Conservation (phyloP, 2,329 filamentous ascomycete genomes). For the Talaromyces sp. region DNA sequence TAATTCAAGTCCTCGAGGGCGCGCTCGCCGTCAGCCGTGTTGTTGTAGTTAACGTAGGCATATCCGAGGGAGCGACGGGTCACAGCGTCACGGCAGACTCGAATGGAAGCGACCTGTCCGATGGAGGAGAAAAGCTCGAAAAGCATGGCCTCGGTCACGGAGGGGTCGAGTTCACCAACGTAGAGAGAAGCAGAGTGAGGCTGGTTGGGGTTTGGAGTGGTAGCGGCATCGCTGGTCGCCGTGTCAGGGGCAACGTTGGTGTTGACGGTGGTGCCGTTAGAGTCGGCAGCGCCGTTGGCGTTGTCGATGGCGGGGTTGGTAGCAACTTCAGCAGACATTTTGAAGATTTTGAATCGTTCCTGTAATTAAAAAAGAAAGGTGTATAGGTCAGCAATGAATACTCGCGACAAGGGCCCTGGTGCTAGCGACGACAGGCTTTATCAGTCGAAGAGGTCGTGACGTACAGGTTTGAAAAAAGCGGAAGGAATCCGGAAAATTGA, state of each 20-base stretch:
- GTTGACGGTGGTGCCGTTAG: slow-evolving; percentile 65
- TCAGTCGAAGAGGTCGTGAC: neutral
- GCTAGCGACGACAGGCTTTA: neutral
- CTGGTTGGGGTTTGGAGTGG: slow-evolving; percentile 67
- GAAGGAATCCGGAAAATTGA: slow-evolving; percentile 11
- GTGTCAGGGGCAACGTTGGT: slow-evolving; percentile 57
- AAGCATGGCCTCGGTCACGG: slow-evolving; percentile 99
- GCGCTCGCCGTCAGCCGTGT: slow-evolving; percentile 92
- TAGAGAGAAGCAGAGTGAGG: slow-evolving; percentile 97
- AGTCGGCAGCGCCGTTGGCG: slow-evolving; percentile 28
- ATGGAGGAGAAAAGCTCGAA: slow-evolving; percentile 99
- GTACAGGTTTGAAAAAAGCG: slow-evolving; percentile 14
- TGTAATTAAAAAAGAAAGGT: slow-evolving; percentile 28
- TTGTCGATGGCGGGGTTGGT: slow-evolving; percentile 69
- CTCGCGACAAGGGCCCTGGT: neutral
- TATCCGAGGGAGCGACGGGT: slow-evolving; percentile 98
- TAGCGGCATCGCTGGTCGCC: slow-evolving; percentile 54
- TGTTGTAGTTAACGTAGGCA: slow-evolving; percentile 99
- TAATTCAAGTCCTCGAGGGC: slow-evolving; percentile 99
- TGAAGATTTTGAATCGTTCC: slow-evolving; percentile 62
- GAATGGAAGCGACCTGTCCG: slow-evolving; percentile 96
- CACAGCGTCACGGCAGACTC: slow-evolving; percentile 98
- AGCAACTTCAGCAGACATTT: slow-evolving; percentile 77
- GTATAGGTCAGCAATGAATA: slow-evolving; percentile 8
- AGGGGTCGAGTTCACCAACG: slow-evolving; percentile 95